These are phyloP conservation scores for Nitzschia sp. DNA, from an alignment of 108 stramenopile species.

Conservation along the genomic window DNA sequence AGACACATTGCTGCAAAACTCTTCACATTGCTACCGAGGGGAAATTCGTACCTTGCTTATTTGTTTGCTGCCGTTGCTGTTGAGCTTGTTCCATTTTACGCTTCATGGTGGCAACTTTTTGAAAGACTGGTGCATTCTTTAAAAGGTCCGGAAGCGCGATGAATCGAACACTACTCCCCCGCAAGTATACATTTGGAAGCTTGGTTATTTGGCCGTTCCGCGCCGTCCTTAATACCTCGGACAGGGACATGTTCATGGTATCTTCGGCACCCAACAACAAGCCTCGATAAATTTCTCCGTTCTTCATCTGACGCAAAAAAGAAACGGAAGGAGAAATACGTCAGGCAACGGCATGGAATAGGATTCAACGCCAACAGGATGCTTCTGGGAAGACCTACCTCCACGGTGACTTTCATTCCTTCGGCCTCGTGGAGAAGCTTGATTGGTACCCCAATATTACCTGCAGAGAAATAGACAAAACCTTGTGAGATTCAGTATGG, in stretches of 20 bases:
- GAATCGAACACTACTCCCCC: slow-evolving; percentile 94
- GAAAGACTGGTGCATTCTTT: slow-evolving; percentile 94
- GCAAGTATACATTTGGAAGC: slow-evolving; percentile 83
- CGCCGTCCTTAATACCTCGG: slow-evolving; percentile 82
- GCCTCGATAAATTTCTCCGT: slow-evolving; percentile 96
- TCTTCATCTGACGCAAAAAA: slow-evolving; percentile 76
- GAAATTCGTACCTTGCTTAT: slow-evolving; percentile 9
- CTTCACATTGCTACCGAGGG: no score
- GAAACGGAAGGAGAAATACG: not conserved
- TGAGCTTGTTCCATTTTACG: slow-evolving; percentile 80
- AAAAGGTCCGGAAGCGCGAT: slow-evolving; percentile 95
- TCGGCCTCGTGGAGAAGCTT: slow-evolving; percentile 95
- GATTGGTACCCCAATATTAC: slow-evolving; percentile 89
- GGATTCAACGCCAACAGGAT: not conserved
- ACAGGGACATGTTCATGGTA: slow-evolving; percentile 93
- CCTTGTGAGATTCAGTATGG: not conserved
- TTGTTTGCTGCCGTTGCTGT: slow-evolving; percentile 21
- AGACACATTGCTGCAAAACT: no score
- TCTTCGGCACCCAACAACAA: slow-evolving; percentile 94
- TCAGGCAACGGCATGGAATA: not conserved
- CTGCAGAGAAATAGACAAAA: slow-evolving; percentile 13
- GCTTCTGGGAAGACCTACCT: slow-evolving; percentile 57
- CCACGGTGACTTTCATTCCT: slow-evolving; percentile 96
- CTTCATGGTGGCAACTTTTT: slow-evolving; percentile 91
- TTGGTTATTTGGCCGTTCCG: slow-evolving; percentile 83